A percentile compares a stretch with the other conserved stretches of the same genome.
These are phyloP conservation scores for Vicia sativa DNA, from an alignment of 306 rosid genomes.

Conservation along the genomic window DNA sequence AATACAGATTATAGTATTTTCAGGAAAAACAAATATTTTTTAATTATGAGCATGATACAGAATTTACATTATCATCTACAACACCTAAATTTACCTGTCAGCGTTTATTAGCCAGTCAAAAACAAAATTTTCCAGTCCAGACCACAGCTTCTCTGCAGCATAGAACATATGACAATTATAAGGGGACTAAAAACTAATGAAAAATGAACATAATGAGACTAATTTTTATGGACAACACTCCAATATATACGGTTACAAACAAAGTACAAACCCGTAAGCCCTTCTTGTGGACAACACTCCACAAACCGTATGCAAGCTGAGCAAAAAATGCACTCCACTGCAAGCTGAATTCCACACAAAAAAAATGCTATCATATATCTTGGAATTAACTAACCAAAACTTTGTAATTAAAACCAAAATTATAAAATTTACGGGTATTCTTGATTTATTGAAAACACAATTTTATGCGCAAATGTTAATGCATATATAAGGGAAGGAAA, in stretches of 20 bases:
- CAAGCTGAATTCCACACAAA: constrained; percentile 66
- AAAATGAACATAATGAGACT: background rate
- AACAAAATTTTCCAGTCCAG: constrained; percentile 98
- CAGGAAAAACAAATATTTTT: background rate
- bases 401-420: constrained; percentile 14
- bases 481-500: constrained; percentile 17
- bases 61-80: constrained; percentile 22
- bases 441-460: background rate
- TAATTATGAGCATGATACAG: background rate
- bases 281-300: constrained; percentile 99
- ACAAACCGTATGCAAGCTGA: constrained; percentile 98
- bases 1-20: constrained; percentile 16
- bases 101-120: constrained; percentile 99
- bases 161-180: constrained; percentile 1
- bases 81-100: constrained; percentile 68
- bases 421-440: constrained; percentile 3
- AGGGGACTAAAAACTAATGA: constrained; percentile 7
- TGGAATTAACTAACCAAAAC: constrained; percentile 17
- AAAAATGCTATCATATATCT: constrained; percentile 24
- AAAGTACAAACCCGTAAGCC: constrained; percentile 82
- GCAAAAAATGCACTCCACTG: constrained; percentile 99
- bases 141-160: constrained; percentile 94
- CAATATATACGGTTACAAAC: constrained; percentile 29
- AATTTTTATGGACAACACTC: no score
- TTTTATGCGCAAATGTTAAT: background rate